Conservation (phyloP, 768 basidiomycete species). For the Termitomyces sp. region DNA sequence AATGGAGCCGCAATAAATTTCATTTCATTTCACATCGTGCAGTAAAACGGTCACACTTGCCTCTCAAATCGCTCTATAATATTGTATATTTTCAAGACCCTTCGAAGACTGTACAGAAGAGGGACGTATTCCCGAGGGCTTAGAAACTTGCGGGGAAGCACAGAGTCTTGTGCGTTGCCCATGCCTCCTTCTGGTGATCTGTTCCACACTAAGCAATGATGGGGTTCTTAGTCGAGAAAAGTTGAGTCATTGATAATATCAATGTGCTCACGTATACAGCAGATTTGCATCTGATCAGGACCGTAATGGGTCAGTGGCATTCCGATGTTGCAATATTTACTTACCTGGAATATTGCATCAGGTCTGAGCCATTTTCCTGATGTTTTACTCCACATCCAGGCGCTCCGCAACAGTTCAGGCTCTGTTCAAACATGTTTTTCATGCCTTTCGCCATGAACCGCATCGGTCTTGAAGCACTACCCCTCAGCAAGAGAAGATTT, state of each 20-base stretch:
- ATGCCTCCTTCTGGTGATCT: conserved; percentile 33
- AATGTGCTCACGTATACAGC: conserved; percentile 36
- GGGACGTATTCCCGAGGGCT: not conserved
- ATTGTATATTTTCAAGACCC: too few relatives aligned
- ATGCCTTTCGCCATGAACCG: conserved; percentile 22
- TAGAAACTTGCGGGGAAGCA: conserved; percentile 32
- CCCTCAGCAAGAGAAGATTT: not conserved
- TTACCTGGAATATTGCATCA: conserved; percentile 36
- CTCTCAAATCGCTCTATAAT: too few relatives aligned
- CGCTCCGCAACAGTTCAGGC: conserved; percentile 29
- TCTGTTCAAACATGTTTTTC: conserved; percentile 24
- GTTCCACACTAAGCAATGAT: conserved; percentile 25
- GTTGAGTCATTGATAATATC: not conserved
- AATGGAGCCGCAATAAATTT: too few relatives aligned
- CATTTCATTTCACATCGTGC: too few relatives aligned
- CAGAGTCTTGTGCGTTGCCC: conserved; percentile 29
- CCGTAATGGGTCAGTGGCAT: not conserved
- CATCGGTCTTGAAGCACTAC: conserved; percentile 22
- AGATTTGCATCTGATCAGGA: conserved; percentile 34
- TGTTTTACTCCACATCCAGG: conserved; percentile 20
- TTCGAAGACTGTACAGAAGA: not conserved
- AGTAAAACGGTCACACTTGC: too few relatives aligned
- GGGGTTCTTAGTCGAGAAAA: not conserved
- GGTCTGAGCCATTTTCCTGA: conserved; percentile 20
- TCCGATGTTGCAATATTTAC: conserved; percentile 1